Percentiles rank a stretch among this genome's conserved stretches.
phyloP scores from a whole-genome alignment of 2,329 filamentous ascomycete genomes.

The Ophiostoma australiae region DNA sequence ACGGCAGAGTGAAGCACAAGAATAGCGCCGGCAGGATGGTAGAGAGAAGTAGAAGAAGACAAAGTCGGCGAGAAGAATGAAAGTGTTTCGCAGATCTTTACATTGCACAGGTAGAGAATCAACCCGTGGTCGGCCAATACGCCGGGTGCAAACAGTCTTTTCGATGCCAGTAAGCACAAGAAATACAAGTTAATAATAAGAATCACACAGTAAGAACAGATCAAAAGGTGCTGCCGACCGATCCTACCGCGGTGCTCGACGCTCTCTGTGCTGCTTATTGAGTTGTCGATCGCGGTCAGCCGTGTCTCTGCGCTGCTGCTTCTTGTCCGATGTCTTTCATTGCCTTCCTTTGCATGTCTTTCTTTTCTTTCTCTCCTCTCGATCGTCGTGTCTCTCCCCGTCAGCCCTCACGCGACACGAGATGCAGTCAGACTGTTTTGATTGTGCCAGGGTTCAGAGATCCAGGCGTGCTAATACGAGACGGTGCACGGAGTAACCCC shows the following conservation, averaged over 20 bases:
- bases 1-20: neutral
- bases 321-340: too few species aligned
- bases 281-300: neutral
- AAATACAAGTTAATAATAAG: too few species aligned
- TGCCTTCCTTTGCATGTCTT: too few species aligned
- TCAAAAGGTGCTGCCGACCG: neutral
- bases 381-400: neutral
- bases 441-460: neutral
- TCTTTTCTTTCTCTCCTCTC: neutral
- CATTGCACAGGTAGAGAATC: neutral
- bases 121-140: neutral
- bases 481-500: neutral
- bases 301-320: neutral
- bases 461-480: neutral
- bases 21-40: neutral
- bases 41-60: neutral
- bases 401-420: neutral
- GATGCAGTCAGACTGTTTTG: neutral
- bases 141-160: too few species aligned
- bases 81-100: too few species aligned
- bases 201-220: neutral
- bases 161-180: too few species aligned
- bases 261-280: neutral
- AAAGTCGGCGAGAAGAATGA: neutral
- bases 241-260: neutral